A percentile compares a stretch with the other conserved stretches of the same genome.
phyloP scores from a whole-genome alignment of 148 eudicot genomes.

The Nepenthes mirabilis region DNA sequence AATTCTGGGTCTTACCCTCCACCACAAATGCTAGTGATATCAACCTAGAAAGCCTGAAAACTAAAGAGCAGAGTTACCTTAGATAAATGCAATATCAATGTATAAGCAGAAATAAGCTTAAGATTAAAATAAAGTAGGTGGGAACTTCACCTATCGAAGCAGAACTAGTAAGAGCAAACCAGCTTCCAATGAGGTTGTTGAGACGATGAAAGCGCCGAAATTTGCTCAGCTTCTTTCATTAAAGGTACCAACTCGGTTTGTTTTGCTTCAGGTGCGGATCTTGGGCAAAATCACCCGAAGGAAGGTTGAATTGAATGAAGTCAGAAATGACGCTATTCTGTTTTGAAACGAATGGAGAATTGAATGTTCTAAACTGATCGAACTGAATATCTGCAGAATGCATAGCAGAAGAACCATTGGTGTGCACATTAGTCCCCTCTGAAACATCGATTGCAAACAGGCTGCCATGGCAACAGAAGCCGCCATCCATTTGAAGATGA shows the following conservation, averaged over 20 bases:
- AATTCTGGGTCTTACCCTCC: no score
- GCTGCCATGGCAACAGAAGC: slow-evolving; percentile 9
- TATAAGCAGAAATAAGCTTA: no score
- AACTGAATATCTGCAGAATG: slow-evolving; percentile 13
- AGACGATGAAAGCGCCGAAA: no score
- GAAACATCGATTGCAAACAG: slow-evolving; percentile 13
- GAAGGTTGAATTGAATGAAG: slow-evolving; percentile 3
- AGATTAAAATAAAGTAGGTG: no score
- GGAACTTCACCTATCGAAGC: no score
- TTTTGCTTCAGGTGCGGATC: slow-evolving; percentile 1
- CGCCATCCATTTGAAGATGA: slow-evolving; percentile 9
- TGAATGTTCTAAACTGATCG: slow-evolving; percentile 20
- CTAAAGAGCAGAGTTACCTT: no score
- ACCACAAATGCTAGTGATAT: no score
- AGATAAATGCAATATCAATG: no score
- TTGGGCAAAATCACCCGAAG: not conserved
- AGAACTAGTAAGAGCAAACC: no score
- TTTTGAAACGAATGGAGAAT: slow-evolving; percentile 14
- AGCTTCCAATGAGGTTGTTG: no score
- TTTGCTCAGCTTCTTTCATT: not conserved
- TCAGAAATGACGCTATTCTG: not conserved
- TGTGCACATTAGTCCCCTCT: slow-evolving; percentile 9
- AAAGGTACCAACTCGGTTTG: not conserved
- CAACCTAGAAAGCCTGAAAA: no score
- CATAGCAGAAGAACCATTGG: slow-evolving; percentile 6